Conservation (phyloP, 2,329 filamentous ascomycete genomes). For the Magnaporthales sp. region DNA sequence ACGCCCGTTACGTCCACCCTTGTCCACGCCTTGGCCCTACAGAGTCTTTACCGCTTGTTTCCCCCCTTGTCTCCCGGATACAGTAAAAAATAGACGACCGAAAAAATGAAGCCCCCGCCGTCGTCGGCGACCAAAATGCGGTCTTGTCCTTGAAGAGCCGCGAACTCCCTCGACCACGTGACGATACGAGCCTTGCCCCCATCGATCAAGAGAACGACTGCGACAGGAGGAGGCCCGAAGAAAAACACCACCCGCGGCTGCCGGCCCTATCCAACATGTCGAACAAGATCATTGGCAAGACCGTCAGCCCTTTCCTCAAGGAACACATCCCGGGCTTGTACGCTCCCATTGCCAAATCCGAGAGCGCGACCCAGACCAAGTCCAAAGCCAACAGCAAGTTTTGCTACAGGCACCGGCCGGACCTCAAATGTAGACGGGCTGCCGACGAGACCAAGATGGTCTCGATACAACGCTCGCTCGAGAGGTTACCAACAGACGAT, state of each 20-base stretch:
- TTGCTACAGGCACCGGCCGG: conserved; percentile 91
- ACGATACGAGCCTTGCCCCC: background rate
- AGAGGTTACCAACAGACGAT: conserved; percentile 71
- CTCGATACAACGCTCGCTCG: conserved; percentile 81
- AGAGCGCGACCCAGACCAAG: conserved; percentile 30
- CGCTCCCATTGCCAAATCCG: conserved; percentile 61
- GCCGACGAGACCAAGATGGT: conserved; percentile 97
- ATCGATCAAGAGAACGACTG: conserved; percentile 32
- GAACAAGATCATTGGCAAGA: conserved; percentile 62
- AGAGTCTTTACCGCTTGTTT: background rate
- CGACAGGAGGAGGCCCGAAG: conserved; percentile 40
- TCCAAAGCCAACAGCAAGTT: conserved; percentile 72
- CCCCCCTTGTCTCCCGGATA: background rate
- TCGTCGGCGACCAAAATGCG: background rate
- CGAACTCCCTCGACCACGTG: background rate
- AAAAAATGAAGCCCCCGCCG: background rate
- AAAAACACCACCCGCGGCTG: conserved; percentile 38
- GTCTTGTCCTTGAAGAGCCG: background rate
- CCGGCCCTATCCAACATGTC: conserved; percentile 39
- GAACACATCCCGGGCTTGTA: conserved; percentile 88
- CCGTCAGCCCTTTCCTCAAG: conserved; percentile 79
- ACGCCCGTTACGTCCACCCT: background rate
- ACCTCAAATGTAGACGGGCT: conserved; percentile 85
- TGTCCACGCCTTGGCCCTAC: background rate
- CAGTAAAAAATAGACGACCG: background rate